These are phyloP conservation scores for Pestalotiopsis sp. DNA, from an alignment of 2,329 filamentous ascomycete species.

Conservation along the genomic window DNA sequence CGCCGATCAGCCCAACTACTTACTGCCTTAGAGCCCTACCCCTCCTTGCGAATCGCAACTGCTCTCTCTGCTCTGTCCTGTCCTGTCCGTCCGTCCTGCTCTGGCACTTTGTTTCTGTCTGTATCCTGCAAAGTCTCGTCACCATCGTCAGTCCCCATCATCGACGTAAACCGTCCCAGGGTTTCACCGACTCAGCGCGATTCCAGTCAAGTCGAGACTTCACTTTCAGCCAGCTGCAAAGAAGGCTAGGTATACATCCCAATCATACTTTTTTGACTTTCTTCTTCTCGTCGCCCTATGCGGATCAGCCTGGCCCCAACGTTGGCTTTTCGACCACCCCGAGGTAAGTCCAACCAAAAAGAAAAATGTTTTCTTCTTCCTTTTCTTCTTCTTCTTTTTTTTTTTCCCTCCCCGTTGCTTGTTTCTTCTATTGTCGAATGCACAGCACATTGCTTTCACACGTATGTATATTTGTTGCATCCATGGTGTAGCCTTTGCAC, in stretches of 20 bases:
- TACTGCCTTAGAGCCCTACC: constrained; percentile 9
- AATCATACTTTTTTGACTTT: not conserved
- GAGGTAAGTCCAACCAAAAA: not conserved
- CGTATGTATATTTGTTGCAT: not conserved
- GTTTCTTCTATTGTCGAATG: not conserved
- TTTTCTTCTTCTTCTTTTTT: not conserved
- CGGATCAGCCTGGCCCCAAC: not conserved
- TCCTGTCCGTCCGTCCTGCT: no score
- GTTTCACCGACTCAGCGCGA: not conserved
- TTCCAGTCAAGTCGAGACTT: not conserved
- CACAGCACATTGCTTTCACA: not conserved
- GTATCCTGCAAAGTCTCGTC: constrained; percentile 6
- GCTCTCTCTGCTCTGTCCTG: not conserved
- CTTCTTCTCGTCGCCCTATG: not conserved
- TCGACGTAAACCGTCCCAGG: not conserved
- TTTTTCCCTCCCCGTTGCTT: not conserved
- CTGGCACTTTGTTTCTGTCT: not conserved
- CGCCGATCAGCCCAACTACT: constrained; percentile 2
- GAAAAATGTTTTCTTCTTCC: not conserved
- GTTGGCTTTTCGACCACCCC: not conserved
- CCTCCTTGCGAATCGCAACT: constrained; percentile 11
- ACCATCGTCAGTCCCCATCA: constrained; percentile 5
- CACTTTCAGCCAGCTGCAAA: not conserved
- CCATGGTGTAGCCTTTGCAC: not conserved
- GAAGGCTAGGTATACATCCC: not conserved